Conservation (phyloP, 441 rosid genomes). For the Pelargonium fulgidum region DNA sequence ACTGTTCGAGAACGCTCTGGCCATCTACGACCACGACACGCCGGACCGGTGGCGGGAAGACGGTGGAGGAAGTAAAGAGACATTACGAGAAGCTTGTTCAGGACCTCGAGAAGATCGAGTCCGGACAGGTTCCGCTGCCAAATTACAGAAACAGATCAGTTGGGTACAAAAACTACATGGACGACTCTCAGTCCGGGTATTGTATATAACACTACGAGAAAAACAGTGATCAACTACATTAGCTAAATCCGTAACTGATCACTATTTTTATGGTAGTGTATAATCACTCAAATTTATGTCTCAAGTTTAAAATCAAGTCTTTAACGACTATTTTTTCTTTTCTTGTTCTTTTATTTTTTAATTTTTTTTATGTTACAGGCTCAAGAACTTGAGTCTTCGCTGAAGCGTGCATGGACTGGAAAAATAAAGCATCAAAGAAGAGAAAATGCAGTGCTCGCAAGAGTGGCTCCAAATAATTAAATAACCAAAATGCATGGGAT, state of each 20-base stretch:
- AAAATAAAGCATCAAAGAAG: too few species aligned
- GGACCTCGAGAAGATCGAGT: slow-evolving; percentile 65
- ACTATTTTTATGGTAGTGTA: too few species aligned
- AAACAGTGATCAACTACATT: too few species aligned
- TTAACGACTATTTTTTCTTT: too few species aligned
- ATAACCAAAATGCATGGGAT: too few species aligned
- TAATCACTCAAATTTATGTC: too few species aligned
- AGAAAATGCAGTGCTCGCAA: too few species aligned
- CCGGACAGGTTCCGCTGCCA: slow-evolving; percentile 72
- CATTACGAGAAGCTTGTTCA: slow-evolving; percentile 69
- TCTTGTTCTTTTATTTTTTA: too few species aligned
- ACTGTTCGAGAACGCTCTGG: slow-evolving; percentile 57
- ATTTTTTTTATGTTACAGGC: background rate
- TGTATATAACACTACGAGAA: too few species aligned
- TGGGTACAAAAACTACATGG: slow-evolving; percentile 21
- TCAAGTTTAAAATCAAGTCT: too few species aligned
- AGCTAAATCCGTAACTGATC: too few species aligned
- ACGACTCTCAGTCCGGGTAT: slow-evolving; percentile 35
- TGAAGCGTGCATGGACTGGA: background rate
- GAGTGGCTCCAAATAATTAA: too few species aligned
- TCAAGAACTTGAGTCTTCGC: background rate
- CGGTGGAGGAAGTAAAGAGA: slow-evolving; percentile 67
- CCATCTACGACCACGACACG: slow-evolving; percentile 43
- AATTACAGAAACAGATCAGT: slow-evolving; percentile 31
- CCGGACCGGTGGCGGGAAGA: slow-evolving; percentile 39